Base-by-base conservation (phyloP, 768 basidiomycete genomes). In the Termitomyces sp. region DNA sequence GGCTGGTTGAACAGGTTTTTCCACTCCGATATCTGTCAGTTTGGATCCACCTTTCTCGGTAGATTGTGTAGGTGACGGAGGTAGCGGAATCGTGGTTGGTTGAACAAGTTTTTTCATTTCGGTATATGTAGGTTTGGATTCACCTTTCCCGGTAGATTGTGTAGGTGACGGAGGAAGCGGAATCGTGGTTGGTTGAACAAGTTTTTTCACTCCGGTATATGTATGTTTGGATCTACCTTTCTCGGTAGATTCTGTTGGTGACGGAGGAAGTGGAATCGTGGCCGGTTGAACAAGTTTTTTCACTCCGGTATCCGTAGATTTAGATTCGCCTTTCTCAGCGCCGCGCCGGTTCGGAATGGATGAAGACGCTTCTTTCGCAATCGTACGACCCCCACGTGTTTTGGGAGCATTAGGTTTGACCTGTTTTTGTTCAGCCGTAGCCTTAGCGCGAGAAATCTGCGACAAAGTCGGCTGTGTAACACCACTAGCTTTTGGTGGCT, bases 261-360 rank as follows among this genome's bases (percentile, higher is more conserved):
- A 76, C 13, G 71, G 68, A 30, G 76, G 76, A 46, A 77, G 67
- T 14, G 75, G 71, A 43, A 76, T 62, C 55, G 67, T 62, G 1
- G 68, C 61, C 32, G 76, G 72, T n/a, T 70, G 69, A n/a, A 65
- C 48, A 14, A 70, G 62, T 39, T 67, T 65, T 47, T 47, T 13
- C 6, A 46, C 53, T 40, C 26, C 39, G 43, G 24, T 47, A 58
- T 56, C n/a, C 34, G 47, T 50, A 43, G 48, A 59, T 45, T 68
- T 34, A 8, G 20, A 14, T 24, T 9, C 16, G 16, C 37, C 50
- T 51, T 37, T 27, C 50, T 37, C 36, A n/a, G 26, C 16, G 24
- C 36, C 24, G 18, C 50, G 50, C n/a, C 27, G 50, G 39, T n/a
- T 40, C 14, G 49, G 34, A 18, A 18, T 46, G 5, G 50, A 40